Base-by-base conservation (phyloP, 2,329 filamentous ascomycete genomes). In the Diaporthe amygdali region DNA sequence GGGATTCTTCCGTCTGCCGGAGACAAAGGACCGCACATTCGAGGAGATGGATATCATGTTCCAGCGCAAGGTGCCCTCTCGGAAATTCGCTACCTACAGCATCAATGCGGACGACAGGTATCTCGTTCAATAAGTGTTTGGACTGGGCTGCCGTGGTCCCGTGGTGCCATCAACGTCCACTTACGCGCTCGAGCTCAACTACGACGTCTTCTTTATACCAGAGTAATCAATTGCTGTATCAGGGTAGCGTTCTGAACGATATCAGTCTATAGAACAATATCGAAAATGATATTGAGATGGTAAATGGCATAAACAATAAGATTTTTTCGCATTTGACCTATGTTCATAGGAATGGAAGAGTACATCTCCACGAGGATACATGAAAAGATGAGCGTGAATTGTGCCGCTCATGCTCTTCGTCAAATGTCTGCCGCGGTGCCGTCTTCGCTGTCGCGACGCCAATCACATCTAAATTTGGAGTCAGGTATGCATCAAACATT, bases 11-110 rank as follows among this genome's bases (percentile, higher is more conserved):
- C 80, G 83, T 25, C 74, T 85, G 69, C 82, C 83, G 30, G 84
- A 85, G 78, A 84, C 83, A 61, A 84, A 84, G 78, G 82, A 78
- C 66, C 81, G 83, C 44, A 85, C 84, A 3, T 85, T 83, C 74
- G 82, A 82, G 64, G 84, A 85, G 75, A 76, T 85, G 78, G 84
- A 85, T 67, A 77, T 81, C 71, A 82, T 84, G 82, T 79, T 78
- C 72, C 75, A 78, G 73, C 75, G 75, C 51, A 71, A 74, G 27
- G 72, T 81, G n/a, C 76, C 79, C 5, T 78, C 80, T 8, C 77
- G 80, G 66, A 78, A 82, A 71, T 82, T 82, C 72, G 74, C 74
- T 20, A 66, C 69, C 9, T 77, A 77, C 54, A 73, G 77, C 47
- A 77, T 77, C 63, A 73, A 73, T 22, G 15, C 61, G 25, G 72